phyloP scores from a whole-genome alignment of 345 rosid genomes.

The Eucalyptus erythrocorys region DNA sequence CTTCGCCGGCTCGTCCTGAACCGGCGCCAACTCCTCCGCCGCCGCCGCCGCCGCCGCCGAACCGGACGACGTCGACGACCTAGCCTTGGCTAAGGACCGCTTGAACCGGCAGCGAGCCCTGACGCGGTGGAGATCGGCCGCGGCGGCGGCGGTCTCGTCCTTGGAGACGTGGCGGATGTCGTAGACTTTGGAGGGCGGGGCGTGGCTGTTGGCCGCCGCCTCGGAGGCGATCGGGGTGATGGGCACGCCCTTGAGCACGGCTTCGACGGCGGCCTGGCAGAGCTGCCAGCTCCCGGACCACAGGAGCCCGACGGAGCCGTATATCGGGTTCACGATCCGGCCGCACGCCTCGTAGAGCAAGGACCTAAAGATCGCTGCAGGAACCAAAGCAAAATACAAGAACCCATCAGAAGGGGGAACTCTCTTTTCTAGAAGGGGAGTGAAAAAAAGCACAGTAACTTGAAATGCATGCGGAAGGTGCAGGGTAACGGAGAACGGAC shows the following conservation, averaged over 20 bases:
- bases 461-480: neutral
- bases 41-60: neutral
- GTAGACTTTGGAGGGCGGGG: slow-evolving; percentile 64
- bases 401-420: neutral
- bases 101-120: slow-evolving; percentile 43
- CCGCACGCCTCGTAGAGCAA: slow-evolving; percentile 98
- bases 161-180: slow-evolving; percentile 89
- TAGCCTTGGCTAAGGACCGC: slow-evolving; percentile 17
- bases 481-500: slow-evolving; percentile 4
- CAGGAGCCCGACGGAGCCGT: slow-evolving; percentile 87
- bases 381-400: neutral
- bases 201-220: slow-evolving; percentile 51
- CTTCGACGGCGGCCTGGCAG: slow-evolving; percentile 92
- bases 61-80: neutral
- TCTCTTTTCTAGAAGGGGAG: neutral
- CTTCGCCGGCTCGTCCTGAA: neutral
- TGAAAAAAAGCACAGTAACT: accelerated
- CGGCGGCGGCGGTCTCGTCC: slow-evolving; percentile 46
- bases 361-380: slow-evolving; percentile 82
- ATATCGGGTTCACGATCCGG: slow-evolving; percentile 88
- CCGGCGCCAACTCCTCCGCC: neutral
- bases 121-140: slow-evolving; percentile 12
- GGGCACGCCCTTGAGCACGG: slow-evolving; percentile 81
- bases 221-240: slow-evolving; percentile 67
- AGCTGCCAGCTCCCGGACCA: slow-evolving; percentile 96